Base-by-base conservation (phyloP, 805 yeast genomes). In the Brettanomyces naardenensis region DNA sequence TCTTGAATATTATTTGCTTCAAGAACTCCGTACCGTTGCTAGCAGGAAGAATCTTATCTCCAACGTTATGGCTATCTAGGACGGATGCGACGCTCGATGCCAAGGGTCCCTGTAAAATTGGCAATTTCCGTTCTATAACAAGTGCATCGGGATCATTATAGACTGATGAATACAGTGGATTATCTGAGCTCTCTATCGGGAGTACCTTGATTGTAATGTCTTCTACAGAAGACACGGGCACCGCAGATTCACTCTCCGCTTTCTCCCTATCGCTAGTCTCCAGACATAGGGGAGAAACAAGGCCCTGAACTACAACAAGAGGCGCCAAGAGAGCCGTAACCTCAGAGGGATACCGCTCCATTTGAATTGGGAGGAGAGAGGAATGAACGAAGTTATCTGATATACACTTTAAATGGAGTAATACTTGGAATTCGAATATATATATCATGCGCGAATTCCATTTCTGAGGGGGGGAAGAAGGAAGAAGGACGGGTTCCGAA, bases 281-380 rank as follows among this genome's bases (percentile, higher is more conserved):
- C 6, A 44, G 48, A 4, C 38, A 30, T 28, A 39, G 15, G 6
- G 28, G 17, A 11, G 20, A 14, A 1, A 40, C 68, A 4, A 68
- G 43, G 1, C 74, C 74, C 40, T 69, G 74, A 3, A 69, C 43
- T 1, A 61, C 48, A 18, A 69, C 62, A 36, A 69, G 44, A 0
- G 74, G 74, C 0, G 65, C 53, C 33, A 59, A 46, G 20, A 65
- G 53, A 1, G 56, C 37, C 1, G 64, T 52, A 27, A 57, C 44
- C 30, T 61, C 64, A 1, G 44, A 31, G 4, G 67, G 67, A 41
- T 62, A 66, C 10, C 59, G 45, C 35, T 67, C 69, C 73, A 67
- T 67, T 14, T 11, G n/a, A 30, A 15, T n/a, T n/a, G n/a, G n/a
- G n/a, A n/a, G n/a, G n/a, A n/a, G n/a, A n/a, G n/a, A n/a, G n/a